phyloP scores from a whole-genome alignment of 2,329 filamentous ascomycete species.

The Metarhizium robertsii region DNA sequence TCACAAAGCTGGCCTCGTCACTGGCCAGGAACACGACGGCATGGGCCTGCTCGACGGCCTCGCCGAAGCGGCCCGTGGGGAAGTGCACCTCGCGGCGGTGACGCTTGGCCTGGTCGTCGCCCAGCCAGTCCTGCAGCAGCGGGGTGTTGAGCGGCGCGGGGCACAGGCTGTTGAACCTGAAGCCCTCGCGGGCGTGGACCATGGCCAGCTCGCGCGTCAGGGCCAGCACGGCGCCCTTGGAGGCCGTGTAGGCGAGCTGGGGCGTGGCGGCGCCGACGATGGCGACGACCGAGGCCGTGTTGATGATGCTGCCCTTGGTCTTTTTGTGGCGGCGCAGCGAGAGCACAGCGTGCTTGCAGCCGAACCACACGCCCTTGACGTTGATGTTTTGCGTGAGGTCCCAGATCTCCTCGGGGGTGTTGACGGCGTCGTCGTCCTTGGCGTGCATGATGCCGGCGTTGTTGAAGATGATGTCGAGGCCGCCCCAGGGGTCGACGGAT shows the following conservation, averaged over 20 bases:
- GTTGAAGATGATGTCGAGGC: conserved; percentile 90
- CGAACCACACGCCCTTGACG: conserved; percentile 97
- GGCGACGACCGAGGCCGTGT: conserved; percentile 83
- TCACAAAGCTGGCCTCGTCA: conserved; percentile 84
- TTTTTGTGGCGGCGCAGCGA: conserved; percentile 74
- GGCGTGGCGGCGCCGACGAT: conserved; percentile 80
- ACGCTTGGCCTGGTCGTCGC: conserved; percentile 75
- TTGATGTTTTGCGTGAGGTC: conserved; percentile 90
- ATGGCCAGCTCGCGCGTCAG: conserved; percentile 86
- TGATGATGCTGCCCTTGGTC: conserved; percentile 74
- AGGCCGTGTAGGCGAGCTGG: conserved; percentile 86
- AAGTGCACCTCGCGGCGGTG: conserved; percentile 81
- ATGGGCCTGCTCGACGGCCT: conserved; percentile 89
- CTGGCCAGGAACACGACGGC: conserved; percentile 81
- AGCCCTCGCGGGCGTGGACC: conserved; percentile 81
- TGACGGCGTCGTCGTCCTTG: conserved; percentile 67
- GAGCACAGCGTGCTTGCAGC: conserved; percentile 83
- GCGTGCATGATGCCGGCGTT: conserved; percentile 97
- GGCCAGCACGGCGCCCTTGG: conserved; percentile 85
- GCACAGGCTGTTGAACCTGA: conserved; percentile 83
- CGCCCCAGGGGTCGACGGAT: conserved; percentile 72
- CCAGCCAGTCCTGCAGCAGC: conserved; percentile 86
- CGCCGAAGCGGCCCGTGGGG: conserved; percentile 78
- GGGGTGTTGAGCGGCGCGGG: conserved; percentile 89
- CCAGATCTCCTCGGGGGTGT: conserved; percentile 86